These are phyloP conservation scores for Fusarium burgessii DNA, from an alignment of 2,329 filamentous ascomycete species.

Conservation along the genomic window DNA sequence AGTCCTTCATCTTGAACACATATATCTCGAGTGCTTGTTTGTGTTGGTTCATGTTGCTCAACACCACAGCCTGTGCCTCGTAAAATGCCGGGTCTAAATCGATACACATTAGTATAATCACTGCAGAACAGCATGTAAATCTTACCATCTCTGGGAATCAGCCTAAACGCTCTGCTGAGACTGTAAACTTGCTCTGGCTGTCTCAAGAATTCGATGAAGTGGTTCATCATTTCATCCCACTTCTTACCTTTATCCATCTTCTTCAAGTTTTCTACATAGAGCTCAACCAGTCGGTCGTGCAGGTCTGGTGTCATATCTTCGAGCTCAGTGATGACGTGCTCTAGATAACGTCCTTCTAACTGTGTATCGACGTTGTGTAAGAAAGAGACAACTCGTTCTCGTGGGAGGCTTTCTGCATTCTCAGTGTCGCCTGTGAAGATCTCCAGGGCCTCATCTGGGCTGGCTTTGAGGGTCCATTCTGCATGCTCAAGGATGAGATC, in stretches of 20 bases:
- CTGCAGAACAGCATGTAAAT: background rate
- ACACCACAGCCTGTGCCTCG: slow-evolving; percentile 88
- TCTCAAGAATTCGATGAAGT: slow-evolving; percentile 80
- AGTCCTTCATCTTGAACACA: slow-evolving; percentile 92
- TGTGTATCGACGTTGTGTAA: slow-evolving; percentile 75
- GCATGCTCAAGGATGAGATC: slow-evolving; percentile 93
- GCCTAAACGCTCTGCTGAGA: slow-evolving; percentile 78
- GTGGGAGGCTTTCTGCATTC: slow-evolving; percentile 90
- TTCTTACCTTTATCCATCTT: slow-evolving; percentile 58
- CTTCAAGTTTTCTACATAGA: slow-evolving; percentile 71
- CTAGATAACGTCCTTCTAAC: slow-evolving; percentile 85
- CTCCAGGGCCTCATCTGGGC: slow-evolving; percentile 86
- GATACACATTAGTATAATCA: slow-evolving; percentile 18
- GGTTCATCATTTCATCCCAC: slow-evolving; percentile 70
- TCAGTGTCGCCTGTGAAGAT: slow-evolving; percentile 93
- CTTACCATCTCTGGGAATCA: slow-evolving; percentile 84
- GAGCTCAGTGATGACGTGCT: slow-evolving; percentile 90
- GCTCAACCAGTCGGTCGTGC: slow-evolving; percentile 83
- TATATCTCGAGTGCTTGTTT: slow-evolving; percentile 97
- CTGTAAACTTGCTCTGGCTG: slow-evolving; percentile 82
- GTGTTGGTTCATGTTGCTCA: slow-evolving; percentile 95
- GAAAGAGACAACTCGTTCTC: slow-evolving; percentile 80
- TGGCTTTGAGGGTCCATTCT: slow-evolving; percentile 82
- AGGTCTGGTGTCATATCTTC: slow-evolving; percentile 87
- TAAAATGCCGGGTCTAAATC: slow-evolving; percentile 83